phyloP scores from a whole-genome alignment of 805 yeast genomes.

The Candida ipomoeae region DNA sequence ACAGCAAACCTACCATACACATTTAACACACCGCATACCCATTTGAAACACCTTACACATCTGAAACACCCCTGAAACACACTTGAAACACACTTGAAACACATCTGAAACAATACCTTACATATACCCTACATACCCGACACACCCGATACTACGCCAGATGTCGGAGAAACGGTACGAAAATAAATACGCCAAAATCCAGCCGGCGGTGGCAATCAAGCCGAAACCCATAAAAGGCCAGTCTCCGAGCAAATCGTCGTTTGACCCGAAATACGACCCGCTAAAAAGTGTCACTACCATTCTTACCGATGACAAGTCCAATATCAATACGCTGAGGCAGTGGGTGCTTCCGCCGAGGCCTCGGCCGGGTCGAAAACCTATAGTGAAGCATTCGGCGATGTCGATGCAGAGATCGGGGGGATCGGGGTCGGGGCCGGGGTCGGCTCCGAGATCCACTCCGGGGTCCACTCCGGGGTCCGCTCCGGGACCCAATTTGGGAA shows the following conservation, averaged over 20 bases:
- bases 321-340: constrained; percentile 60
- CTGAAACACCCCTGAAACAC: too few species aligned
- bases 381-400: not conserved
- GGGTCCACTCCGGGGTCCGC: not conserved
- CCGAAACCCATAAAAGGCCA: constrained; percentile 22
- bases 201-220: constrained; percentile 39
- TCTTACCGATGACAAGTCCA: constrained; percentile 11
- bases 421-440: too few species aligned
- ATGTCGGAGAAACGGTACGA: constrained; percentile 2
- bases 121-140: too few species aligned
- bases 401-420: too few species aligned
- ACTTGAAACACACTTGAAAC: too few species aligned
- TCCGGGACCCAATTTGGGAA: not conserved
- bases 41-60: too few species aligned
- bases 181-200: constrained; percentile 31
- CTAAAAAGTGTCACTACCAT: constrained; percentile 6
- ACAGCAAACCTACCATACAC: too few species aligned
- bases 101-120: too few species aligned
- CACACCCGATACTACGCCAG: too few species aligned
- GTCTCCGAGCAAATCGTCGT: constrained; percentile 24
- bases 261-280: constrained; percentile 19
- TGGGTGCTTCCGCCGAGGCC: constrained; percentile 89
- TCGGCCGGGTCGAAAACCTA: constrained; percentile 62
- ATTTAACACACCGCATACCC: too few species aligned
- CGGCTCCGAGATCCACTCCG: not conserved